A percentile compares a stretch with the other conserved stretches of the same genome.
phyloP scores from a whole-genome alignment of 768 basidiomycete genomes.

The Chalciporus pseudorubinellus region DNA sequence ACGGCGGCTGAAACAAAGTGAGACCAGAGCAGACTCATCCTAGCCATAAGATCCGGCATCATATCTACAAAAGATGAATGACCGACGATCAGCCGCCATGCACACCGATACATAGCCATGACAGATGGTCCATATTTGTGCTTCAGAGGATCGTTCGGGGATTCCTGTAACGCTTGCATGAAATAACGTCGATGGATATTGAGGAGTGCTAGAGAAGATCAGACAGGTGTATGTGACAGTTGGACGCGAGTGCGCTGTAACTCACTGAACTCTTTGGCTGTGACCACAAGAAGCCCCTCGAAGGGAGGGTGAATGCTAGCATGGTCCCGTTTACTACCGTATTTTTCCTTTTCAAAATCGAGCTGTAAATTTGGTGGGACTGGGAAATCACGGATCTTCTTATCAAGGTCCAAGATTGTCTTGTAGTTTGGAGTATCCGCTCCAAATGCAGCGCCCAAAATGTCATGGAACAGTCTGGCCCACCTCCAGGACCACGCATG shows the following conservation, averaged over 20 bases:
- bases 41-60: constrained; percentile 41
- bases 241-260: not conserved
- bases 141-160: constrained; percentile 51
- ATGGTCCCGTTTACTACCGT: constrained; percentile 6
- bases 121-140: constrained; percentile 70
- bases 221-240: not conserved
- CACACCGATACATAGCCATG: constrained; percentile 68
- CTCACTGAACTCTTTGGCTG: constrained; percentile 50
- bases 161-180: constrained; percentile 61
- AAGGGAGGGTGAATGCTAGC: constrained; percentile 27
- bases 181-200: constrained; percentile 69
- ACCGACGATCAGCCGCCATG: constrained; percentile 60
- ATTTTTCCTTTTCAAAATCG: constrained; percentile 16
- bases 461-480: constrained; percentile 47
- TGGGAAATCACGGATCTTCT: constrained; percentile 57
- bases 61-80: constrained; percentile 42
- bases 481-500: constrained; percentile 57
- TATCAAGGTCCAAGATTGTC: constrained; percentile 56
- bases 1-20: constrained; percentile 64
- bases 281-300: constrained; percentile 44
- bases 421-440: constrained; percentile 51
- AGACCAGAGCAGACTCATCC: constrained; percentile 61
- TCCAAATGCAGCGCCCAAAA: constrained; percentile 52
- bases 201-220: constrained; percentile 45
- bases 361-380: constrained; percentile 49